A percentile compares a stretch with the other conserved stretches of the same genome.
These are phyloP conservation scores for Brassica napus DNA, from an alignment of 345 rosid species.

Conservation along the genomic window Da-Ae NC_063448.1:9642001-9642500, in stretches of 20 bases:
- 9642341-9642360: not conserved
- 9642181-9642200: not conserved
- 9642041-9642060: not conserved
- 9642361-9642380: not conserved
- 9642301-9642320: not conserved
- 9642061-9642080: not conserved
- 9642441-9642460: not conserved
- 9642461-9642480: not conserved
- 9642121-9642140: not conserved
- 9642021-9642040: not conserved
- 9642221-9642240: not conserved
- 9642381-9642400: not conserved
- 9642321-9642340: not conserved
- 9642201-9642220: not conserved
- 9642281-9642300: not conserved
- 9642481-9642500: not conserved
- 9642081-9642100: not conserved
- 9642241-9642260: not conserved
- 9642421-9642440: not conserved
- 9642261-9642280: not conserved
- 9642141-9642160: not conserved
- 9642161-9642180: not conserved
- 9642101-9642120: not conserved
- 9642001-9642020: not conserved
- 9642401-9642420: not conserved